Base-by-base conservation (phyloP, 768 basidiomycete species). In the Suillus ampliporus region DNA sequence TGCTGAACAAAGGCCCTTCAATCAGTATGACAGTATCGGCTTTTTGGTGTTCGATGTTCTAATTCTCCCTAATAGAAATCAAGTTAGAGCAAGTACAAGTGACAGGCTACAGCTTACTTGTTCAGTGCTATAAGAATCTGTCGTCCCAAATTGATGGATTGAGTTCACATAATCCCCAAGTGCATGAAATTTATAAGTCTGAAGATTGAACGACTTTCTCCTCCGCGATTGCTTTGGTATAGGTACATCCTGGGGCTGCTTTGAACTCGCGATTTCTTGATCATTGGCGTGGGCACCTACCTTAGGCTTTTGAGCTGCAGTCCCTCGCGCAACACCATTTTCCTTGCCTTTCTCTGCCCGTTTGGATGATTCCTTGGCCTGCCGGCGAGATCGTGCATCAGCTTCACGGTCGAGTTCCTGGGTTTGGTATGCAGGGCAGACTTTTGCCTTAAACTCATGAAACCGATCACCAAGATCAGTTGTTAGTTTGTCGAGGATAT, bases 111-210 rank as follows among this genome's bases (percentile, higher is more conserved):
- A 9, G 37, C 41, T 54, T 69, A 80, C 68, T 31, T 3, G 31
- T 31, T 31, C 31, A 31, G 31, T 31, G 31, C 31, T 31, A 31
- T 31, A 31, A 3, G 31, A 31, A 31, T 31, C 31, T 3, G 19
- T 31, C 11, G 79, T 76, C 1, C 79, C 77, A 35, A 67, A 69
- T 6, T n/a, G 17, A 8, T 40, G n/a, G 11, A 80, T 77, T 11
- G 59, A 61, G 0, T 8, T 2, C 0, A 47, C 54, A 61, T 78
- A 78, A 59, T 80, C 70, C 0, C 75, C 76, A 11, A 79, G 62
- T 0, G 69, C 60, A 64, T 79, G 79, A 7, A 71, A 14, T 63
- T 79, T 80, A 63, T 70, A 70, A 3, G 31, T 31, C 6, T 31
- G 31, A 31, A 31, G 6, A 31, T 31, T 31, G 73, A 76, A 3